Conservation (phyloP, 306 rosid genomes). For the Rubus idaeus region DNA sequence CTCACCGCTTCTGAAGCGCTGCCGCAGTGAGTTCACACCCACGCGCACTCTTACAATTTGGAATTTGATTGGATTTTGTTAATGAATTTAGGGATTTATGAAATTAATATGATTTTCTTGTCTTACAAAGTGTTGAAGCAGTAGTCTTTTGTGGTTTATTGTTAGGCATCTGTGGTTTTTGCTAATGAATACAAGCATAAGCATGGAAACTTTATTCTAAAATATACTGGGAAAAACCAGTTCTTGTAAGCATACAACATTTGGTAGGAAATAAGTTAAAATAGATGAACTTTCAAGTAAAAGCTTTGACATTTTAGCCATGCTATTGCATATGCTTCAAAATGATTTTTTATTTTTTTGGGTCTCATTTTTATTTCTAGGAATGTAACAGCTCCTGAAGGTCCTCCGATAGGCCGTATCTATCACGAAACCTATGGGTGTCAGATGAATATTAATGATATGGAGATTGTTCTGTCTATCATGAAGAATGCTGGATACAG, state of each 20-base stretch:
- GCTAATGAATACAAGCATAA: neutral
- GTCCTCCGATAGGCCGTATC: slow-evolving; percentile 62
- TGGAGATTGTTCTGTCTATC: slow-evolving; percentile 86
- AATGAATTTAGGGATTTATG: neutral
- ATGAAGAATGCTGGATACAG: slow-evolving; percentile 86
- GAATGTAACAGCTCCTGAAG: slow-evolving; percentile 46
- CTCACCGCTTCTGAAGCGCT: slow-evolving; percentile 51
- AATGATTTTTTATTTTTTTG: neutral
- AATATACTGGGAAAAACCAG: no score
- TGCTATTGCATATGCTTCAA: neutral
- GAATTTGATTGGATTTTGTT: neutral
- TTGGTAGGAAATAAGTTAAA: neutral
- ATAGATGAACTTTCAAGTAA: neutral
- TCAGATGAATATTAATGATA: slow-evolving; percentile 94
- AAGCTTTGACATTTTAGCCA: neutral
- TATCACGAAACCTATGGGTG: slow-evolving; percentile 98
- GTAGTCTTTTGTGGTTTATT: neutral
- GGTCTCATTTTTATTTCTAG: slow-evolving; percentile 32
- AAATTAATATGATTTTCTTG: neutral
- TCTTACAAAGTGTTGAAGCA: neutral
- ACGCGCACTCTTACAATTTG: neutral
- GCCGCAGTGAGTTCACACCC: slow-evolving; percentile 44
- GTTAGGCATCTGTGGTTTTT: neutral
- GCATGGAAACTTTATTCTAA: neutral
- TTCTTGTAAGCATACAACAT: neutral